These are phyloP conservation scores for Polytrichum commune DNA, from an alignment of 225 moss, liverwort and hornwort genomes.

Conservation along the genomic window DNA sequence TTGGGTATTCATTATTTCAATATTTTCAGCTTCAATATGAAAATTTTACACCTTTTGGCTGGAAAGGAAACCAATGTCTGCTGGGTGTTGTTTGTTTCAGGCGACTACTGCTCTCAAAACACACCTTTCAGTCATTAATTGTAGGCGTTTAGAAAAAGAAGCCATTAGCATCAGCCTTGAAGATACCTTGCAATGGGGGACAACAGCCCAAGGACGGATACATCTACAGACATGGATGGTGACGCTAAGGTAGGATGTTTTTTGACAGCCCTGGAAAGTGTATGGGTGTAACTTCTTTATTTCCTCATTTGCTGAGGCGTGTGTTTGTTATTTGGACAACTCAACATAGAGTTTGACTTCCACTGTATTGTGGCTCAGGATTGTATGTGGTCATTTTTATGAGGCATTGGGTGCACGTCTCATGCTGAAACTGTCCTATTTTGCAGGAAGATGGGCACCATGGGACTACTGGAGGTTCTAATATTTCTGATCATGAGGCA, in stretches of 20 bases:
- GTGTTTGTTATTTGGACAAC: background rate
- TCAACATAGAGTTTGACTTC: background rate
- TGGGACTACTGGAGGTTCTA: slow-evolving; percentile 62
- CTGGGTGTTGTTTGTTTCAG: slow-evolving; percentile 22
- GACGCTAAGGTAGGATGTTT: slow-evolving; percentile 73
- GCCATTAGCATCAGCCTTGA: slow-evolving; percentile 31
- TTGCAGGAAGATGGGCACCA: slow-evolving; percentile 89
- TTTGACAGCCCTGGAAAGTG: background rate
- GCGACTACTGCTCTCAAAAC: slow-evolving; percentile 48
- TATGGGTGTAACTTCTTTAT: background rate
- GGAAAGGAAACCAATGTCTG: background rate
- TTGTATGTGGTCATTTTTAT: background rate
- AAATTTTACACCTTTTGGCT: background rate
- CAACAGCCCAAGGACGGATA: slow-evolving; percentile 97
- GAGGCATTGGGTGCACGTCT: slow-evolving; percentile 8
- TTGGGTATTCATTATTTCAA: background rate
- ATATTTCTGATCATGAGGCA: slow-evolving; percentile 87
- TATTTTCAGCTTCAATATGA: background rate
- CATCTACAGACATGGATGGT: slow-evolving; percentile 96
- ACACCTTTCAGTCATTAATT: slow-evolving; percentile 11
- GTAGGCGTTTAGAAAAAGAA: slow-evolving; percentile 2
- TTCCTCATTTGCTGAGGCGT: background rate
- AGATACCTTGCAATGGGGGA: slow-evolving; percentile 75
- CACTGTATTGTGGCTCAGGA: background rate
- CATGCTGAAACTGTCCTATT: background rate